Conservation (phyloP, 106 monocot genomes). For the Allium fistulosum region DNA sequence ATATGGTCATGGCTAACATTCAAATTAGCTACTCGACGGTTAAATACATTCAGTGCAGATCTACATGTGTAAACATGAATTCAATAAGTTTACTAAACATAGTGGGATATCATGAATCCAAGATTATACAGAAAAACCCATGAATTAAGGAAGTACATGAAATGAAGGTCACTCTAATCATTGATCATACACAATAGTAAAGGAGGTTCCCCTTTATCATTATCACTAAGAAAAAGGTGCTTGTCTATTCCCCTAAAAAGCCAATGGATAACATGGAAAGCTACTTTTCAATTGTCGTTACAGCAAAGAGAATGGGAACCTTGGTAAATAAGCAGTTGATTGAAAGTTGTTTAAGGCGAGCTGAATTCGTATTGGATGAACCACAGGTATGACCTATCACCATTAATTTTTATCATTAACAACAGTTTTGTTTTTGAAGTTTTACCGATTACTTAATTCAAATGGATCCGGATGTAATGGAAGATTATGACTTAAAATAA, state of each 20-base stretch:
- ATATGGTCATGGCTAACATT: slow-evolving; percentile 93
- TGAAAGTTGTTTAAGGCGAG: too few relatives aligned
- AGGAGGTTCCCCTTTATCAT: slow-evolving; percentile 59
- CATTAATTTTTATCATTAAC: too few relatives aligned
- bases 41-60: slow-evolving; percentile 68
- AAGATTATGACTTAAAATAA: too few relatives aligned
- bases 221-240: slow-evolving; percentile 89
- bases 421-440: too few relatives aligned
- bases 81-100: neutral
- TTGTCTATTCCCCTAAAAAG: slow-evolving; percentile 90
- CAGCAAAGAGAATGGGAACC: slow-evolving; percentile 92
- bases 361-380: too few relatives aligned
- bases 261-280: slow-evolving; percentile 69
- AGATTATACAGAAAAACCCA: neutral
- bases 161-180: slow-evolving; percentile 68
- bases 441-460: too few relatives aligned
- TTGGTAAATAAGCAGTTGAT: slow-evolving; percentile 24
- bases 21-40: slow-evolving; percentile 71
- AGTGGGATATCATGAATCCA: neutral
- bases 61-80: slow-evolving; percentile 24
- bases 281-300: slow-evolving; percentile 65
- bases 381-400: too few relatives aligned
- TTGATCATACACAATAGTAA: slow-evolving; percentile 75
- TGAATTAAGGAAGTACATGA: slow-evolving; percentile 49
- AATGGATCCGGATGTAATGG: too few relatives aligned